Conservation (phyloP, 805 yeast species). For the Kregervanrija fluxuum region DNA sequence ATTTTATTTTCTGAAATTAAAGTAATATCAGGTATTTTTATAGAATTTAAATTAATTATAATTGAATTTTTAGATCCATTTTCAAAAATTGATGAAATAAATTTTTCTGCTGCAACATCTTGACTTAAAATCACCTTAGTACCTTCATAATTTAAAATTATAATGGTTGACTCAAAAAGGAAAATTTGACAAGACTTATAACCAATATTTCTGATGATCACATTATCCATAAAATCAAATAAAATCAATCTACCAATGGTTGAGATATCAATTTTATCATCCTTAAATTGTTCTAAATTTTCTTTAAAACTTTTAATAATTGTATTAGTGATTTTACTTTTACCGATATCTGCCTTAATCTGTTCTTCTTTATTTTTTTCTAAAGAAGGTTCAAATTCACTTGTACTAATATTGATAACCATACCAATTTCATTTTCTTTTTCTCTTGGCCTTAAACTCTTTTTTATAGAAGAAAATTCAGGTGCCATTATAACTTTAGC, state of each 20-base stretch:
- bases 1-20: constrained; percentile 16
- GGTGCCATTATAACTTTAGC: constrained; percentile 21
- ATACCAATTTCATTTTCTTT: constrained; percentile 15
- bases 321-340: constrained; percentile 17
- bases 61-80: constrained; percentile 9
- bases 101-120: constrained; percentile 9
- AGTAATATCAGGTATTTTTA: constrained; percentile 19
- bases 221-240: constrained; percentile 19
- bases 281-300: constrained; percentile 2
- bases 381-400: constrained; percentile 21
- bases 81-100: constrained; percentile 21
- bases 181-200: constrained; percentile 11
- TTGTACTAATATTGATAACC: constrained; percentile 18
- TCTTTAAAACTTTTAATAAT: constrained; percentile 14
- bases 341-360: constrained; percentile 11
- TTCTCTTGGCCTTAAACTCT: constrained; percentile 4
- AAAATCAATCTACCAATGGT: constrained; percentile 19
- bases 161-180: constrained; percentile 19
- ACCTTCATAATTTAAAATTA: constrained; percentile 15
- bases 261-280: constrained; percentile 14
- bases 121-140: constrained; percentile 14
- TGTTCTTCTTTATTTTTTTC: constrained; percentile 14
- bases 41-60: constrained; percentile 18
- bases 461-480: constrained; percentile 17
- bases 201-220: constrained; percentile 2